A percentile compares a stretch with the other conserved stretches of the same genome.
Evolutionary conservation across 176 grass and related monocot species (phyloP).

Genomic region (Puccinellia tenuiflora): DNA sequence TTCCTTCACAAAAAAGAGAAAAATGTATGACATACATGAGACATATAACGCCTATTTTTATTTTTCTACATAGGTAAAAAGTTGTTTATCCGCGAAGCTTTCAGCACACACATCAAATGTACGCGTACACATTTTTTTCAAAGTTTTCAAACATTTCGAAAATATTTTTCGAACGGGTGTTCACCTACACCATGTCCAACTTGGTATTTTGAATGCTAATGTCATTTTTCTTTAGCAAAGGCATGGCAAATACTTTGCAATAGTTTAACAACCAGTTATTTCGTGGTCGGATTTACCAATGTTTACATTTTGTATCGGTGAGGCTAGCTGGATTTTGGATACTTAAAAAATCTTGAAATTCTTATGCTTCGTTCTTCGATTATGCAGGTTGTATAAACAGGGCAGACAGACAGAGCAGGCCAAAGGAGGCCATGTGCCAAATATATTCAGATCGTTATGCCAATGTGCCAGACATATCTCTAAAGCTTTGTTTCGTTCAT

Average conservation of each 20-base stretch:
- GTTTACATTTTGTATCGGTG: background rate
- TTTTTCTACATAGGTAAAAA: too few relatives aligned
- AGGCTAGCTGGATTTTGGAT: background rate
- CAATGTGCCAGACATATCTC: background rate
- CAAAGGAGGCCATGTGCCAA: background rate
- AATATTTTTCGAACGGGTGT: too few relatives aligned
- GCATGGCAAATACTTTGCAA: background rate
- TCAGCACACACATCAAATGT: too few relatives aligned
- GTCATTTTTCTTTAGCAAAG: too few relatives aligned
- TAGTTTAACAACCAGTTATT: background rate
- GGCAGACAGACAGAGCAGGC: background rate
- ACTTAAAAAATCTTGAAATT: background rate
- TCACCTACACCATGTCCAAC: too few relatives aligned
- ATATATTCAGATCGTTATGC: background rate
- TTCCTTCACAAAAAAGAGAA: too few relatives aligned
- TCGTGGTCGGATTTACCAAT: background rate
- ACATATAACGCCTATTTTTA: too few relatives aligned
- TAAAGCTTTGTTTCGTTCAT: background rate
- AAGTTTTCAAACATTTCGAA: too few relatives aligned
- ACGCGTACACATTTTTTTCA: too few relatives aligned
- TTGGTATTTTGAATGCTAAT: too few relatives aligned
- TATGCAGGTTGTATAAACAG: background rate
- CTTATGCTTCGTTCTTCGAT: background rate
- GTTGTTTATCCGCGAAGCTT: too few relatives aligned
- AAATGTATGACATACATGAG: too few relatives aligned